These are phyloP conservation scores for Pseudonectria foliicola DNA, from an alignment of 2,329 filamentous ascomycete genomes.

Conservation along the genomic window DNA sequence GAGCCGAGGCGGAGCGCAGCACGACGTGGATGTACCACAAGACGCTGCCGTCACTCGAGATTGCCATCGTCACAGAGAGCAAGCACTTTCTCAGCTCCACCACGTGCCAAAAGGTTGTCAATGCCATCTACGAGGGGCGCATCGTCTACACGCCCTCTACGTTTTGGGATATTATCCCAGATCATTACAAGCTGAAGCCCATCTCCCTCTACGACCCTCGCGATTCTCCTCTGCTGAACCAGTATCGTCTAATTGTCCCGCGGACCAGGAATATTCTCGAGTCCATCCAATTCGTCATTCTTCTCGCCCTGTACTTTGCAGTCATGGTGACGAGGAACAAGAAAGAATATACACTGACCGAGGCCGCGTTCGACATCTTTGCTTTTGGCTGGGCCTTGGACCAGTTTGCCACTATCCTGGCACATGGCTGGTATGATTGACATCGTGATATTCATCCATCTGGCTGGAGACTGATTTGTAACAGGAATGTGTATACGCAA, in stretches of 20 bases:
- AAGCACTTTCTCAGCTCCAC: conserved; percentile 71
- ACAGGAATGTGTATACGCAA: conserved; percentile 74
- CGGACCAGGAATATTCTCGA: conserved; percentile 71
- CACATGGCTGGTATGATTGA: conserved; percentile 54
- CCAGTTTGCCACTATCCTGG: conserved; percentile 68
- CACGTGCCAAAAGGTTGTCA: conserved; percentile 73
- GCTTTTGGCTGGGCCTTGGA: conserved; percentile 73
- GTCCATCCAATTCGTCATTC: conserved; percentile 62
- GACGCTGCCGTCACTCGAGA: conserved; percentile 70
- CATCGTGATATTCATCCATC: neutral
- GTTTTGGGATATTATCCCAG: conserved; percentile 77
- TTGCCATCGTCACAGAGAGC: conserved; percentile 76
- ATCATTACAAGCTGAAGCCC: conserved; percentile 77
- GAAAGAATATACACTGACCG: conserved; percentile 47
- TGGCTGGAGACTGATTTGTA: conserved; percentile 3
- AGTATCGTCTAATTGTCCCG: conserved; percentile 78
- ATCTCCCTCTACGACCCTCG: conserved; percentile 76
- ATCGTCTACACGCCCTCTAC: conserved; percentile 77
- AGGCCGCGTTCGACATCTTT: conserved; percentile 65
- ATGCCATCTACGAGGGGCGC: conserved; percentile 73
- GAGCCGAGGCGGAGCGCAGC: conserved; percentile 47
- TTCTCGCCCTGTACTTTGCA: conserved; percentile 61
- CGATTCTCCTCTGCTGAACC: conserved; percentile 69
- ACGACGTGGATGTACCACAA: conserved; percentile 43
- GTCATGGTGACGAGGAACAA: conserved; percentile 65